Evolutionary conservation across 345 rosid genomes (phyloP).

Genomic region (Eucalyptus viminalis): DNA sequence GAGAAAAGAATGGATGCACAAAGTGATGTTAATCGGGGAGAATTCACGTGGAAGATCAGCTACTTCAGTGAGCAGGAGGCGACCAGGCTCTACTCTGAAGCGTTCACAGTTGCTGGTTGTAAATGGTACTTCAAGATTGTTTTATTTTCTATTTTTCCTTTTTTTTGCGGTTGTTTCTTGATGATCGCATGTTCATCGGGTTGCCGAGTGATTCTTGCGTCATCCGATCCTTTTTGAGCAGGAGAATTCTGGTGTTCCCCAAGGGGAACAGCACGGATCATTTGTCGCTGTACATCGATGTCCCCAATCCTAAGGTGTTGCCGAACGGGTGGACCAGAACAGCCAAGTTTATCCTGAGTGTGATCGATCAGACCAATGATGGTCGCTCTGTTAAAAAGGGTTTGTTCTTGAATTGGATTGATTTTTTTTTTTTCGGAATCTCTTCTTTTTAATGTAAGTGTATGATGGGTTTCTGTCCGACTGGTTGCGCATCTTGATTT

Average conservation of each 20-base stretch:
- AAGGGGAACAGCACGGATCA: not conserved
- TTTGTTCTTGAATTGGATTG: not conserved
- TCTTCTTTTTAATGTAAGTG: not conserved
- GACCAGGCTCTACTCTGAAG: not conserved
- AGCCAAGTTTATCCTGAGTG: slow-evolving; percentile 1
- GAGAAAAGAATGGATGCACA: not conserved
- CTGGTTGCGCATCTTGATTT: not conserved
- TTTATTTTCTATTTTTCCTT: too few relatives aligned
- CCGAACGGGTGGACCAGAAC: slow-evolving; percentile 12
- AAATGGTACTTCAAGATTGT: not conserved
- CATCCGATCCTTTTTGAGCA: not conserved
- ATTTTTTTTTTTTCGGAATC: not conserved
- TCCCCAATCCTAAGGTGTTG: slow-evolving; percentile 1
- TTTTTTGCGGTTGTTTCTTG: not conserved
- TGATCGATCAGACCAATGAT: not conserved
- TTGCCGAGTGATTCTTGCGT: not conserved
- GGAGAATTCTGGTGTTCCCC: not conserved
- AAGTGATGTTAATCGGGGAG: not conserved
- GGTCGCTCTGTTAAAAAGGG: not conserved
- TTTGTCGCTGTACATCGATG: not conserved
- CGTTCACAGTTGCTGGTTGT: not conserved
- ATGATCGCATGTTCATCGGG: not conserved
- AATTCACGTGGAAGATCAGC: not conserved
- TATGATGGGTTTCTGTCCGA: not conserved
- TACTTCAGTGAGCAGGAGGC: not conserved